Percentiles rank a stretch among this genome's conserved stretches.
phyloP scores from a whole-genome alignment of 768 basidiomycete species.

The Lactifluus hygrophoroides region DNA sequence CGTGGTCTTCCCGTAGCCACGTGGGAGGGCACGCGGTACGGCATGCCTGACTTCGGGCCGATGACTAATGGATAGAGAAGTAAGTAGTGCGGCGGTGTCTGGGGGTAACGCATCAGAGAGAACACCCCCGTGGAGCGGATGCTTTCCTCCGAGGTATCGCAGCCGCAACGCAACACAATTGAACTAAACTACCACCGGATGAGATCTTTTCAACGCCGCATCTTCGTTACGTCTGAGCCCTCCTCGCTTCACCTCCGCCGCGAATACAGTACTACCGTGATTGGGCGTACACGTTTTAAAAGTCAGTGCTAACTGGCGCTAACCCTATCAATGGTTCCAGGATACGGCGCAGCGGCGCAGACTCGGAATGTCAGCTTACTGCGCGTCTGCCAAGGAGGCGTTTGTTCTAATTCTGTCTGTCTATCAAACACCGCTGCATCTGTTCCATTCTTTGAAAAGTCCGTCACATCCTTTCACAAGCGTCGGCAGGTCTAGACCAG shows the following conservation, averaged over 20 bases:
- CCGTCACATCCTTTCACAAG: not conserved
- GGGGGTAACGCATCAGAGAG: not conserved
- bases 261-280: not conserved
- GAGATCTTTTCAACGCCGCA: not conserved
- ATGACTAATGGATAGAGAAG: not conserved
- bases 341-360: not conserved
- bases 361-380: too few relatives aligned
- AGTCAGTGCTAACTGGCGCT: not conserved
- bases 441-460: not conserved
- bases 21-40: not conserved
- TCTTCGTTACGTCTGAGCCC: not conserved
- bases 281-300: not conserved
- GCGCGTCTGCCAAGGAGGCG: too few relatives aligned
- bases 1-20: not conserved
- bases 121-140: not conserved
- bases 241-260: too few relatives aligned
- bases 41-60: too few relatives aligned
- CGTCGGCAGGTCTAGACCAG: not conserved
- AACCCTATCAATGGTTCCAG: not conserved
- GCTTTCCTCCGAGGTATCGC: not conserved
- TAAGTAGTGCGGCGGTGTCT: not conserved
- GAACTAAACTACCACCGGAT: not conserved
- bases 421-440: too few relatives aligned
- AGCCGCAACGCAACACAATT: not conserved
- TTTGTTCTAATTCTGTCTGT: too few relatives aligned